Base-by-base conservation (phyloP, 2,329 filamentous ascomycete species). In the Fusarium sp. region DNA sequence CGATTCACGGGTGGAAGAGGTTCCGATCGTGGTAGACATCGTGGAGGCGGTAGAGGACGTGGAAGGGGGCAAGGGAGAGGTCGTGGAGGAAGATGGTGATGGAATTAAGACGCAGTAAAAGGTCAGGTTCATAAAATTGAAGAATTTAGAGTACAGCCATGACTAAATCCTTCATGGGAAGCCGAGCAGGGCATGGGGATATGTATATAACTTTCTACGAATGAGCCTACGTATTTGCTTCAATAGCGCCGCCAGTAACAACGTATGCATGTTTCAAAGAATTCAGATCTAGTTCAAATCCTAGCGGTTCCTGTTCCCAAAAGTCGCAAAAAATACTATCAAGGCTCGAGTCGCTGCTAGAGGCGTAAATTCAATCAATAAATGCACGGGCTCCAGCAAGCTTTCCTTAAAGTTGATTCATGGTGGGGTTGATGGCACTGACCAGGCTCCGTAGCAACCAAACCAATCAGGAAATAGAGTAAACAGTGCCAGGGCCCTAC, bases 1-100 rank as follows among this genome's bases (percentile, higher is more conserved):
- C 60, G 81, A 17, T 76, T 81, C 13, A 73, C 83, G 14, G 75
- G 83, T 13, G 76, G 84, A 6, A 75, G 82, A 17, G 76, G 81
- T 1, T 74, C 79, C 15, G 73, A 81, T 4, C 74, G 81, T 12
- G 78, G 81, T 6, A 77, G 84, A 23, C 76, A 83, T 33, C 45
- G 63, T n/a, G 60, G 84, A 41, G 64, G 81, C 4, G 77, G 76
- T 79, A 23, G 77, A 18, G 76, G 80, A 14, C 58, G 77, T 44
- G 72, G 76, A 12, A 58, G 77, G 20, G 74, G 77, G 13, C 57
- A 77, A 46, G 71, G 75, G 15, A 57, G 77, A 53, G 75, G 76
- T 9, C 60, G 69, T 30, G 53, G 74, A 44, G 67, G 75, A 23
- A 63, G 74, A 46, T 76, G 72, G 68, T 76, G 44, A 50, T 44